Evolutionary conservation across 495 filamentous ascomycete species (phyloP), one percentile per base, ranked within the genome.

Genomic region (Talaromyces trachyspermus): DNA sequence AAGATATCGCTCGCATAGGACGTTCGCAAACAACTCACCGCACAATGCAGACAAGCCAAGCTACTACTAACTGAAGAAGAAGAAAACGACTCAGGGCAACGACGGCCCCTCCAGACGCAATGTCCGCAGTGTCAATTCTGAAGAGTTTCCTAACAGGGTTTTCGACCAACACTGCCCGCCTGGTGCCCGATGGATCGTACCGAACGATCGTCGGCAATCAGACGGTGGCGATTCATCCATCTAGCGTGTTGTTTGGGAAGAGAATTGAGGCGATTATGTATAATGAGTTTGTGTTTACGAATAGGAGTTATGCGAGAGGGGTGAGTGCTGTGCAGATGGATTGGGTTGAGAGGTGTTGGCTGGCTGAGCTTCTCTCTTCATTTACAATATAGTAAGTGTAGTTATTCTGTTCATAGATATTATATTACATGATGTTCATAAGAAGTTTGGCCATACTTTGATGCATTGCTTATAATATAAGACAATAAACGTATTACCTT

Each of bases 261-360:
- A 95, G 91, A 64, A 77, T 83, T 47, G 91, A 96, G 71, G 91
- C 88, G 0, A 92, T 99, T 54, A 82, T 97, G 81, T 99, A 91
- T 56, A 78, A 90, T 53, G 90, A 99, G 62, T 89, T 92, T 64
- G 90, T 99, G 2, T 97, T 86, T 60, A 99, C 94, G 6, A 86
- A 84, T 43, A 87, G 84, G 60, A 90, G 83, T 55, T 99, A 94
- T 67, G 94, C 86, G 11, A 84, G 89, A 59, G 84, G 84, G 29
- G 91, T 96, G 40, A 94, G 85, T 64, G 80, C 79, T 2, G 81
- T 96, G 26, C 84, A 95, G 69, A 81, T 90, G 56, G 76, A 84
- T 52, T 97, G 92, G 94, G 77, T 96, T 22, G 76, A 5, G 85
- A 90, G 51, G 78, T 77, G 2, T 58, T 88, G 58, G 76, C 67